Base-by-base conservation (phyloP, 495 filamentous ascomycete species). In the Filosporella fistucella region DNA sequence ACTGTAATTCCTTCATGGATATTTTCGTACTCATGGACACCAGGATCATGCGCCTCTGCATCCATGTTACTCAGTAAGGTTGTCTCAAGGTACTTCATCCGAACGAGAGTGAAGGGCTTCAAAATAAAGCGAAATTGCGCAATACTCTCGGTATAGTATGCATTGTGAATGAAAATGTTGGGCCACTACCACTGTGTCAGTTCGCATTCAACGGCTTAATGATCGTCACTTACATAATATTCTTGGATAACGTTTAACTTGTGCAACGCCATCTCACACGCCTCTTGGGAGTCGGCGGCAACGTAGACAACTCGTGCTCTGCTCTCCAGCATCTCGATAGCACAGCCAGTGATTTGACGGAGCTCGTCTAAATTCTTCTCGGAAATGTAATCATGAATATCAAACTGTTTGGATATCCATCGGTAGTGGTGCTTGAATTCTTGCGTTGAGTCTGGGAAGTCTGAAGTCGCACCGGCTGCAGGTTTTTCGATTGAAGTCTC, bases 211-310 rank as follows among this genome's bases (percentile, higher is more conserved):
- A n/a, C n/a, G n/a, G n/a, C n/a, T n/a, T n/a, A n/a, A n/a, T n/a
- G n/a, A n/a, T n/a, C 8, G 23, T 5, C 30, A 60, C 65, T 62
- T 38, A 73, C 70, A 10, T 52, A 49, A 25, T 63, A 60, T 23
- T 52, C 57, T 1, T 60, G 55, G 18, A 75, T 26, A 12, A 59
- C 60, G 4, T 52, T 58, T 1, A 76, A 59, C 55, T 68, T 76
- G 3, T 45, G 42, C 20, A 61, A 29, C 7, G 55, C 64, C 16
- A 42, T 44, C 18, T 39, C 21, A 6, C 68, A 14, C 0, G 37
- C 28, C 8, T 59, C 52, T 25, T 55, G 11, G 2, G 45, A 47
- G 17, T 55, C 10, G 6, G 48, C 63, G 0, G 63, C 66, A 30
- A 76, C 59, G 29, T 68, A 66, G 1, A 76, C 49, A 1, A 52